Evolutionary conservation across 305 asterid genomes (phyloP).

Genomic region (Fraxinus sp.): DNA sequence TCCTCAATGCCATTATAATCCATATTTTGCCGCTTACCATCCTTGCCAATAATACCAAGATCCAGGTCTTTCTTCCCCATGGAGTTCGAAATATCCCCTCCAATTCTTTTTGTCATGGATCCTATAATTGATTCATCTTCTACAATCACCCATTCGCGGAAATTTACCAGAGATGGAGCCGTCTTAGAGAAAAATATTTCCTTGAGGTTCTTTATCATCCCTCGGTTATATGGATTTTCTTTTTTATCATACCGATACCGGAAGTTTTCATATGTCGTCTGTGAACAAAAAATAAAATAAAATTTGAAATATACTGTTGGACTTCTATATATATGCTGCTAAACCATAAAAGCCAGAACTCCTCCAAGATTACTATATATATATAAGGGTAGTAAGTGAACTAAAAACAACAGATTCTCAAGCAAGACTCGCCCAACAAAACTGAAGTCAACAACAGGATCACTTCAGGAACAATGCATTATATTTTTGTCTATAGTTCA

Average conservation of each 20-base stretch:
- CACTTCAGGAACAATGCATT: background rate
- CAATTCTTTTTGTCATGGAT: constrained; percentile 34
- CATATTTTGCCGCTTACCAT: constrained; percentile 50
- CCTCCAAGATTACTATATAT: background rate
- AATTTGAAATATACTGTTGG: background rate
- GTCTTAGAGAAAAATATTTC: constrained; percentile 39
- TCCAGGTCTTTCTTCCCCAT: constrained; percentile 57
- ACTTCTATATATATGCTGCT: background rate
- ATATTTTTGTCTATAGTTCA: background rate
- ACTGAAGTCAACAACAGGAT: background rate
- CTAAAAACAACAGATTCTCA: background rate
- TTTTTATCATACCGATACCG: constrained; percentile 45
- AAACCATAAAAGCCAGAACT: background rate
- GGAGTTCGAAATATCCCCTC: constrained; percentile 39
- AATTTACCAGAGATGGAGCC: constrained; percentile 37
- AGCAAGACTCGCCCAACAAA: background rate
- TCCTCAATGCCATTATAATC: constrained; percentile 55
- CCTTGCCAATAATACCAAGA: constrained; percentile 47
- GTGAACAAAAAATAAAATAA: background rate
- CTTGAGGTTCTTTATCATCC: constrained; percentile 35
- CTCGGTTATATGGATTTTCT: constrained; percentile 43
- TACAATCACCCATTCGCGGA: constrained; percentile 43
- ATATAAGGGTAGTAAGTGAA: background rate
- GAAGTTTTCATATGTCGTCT: constrained; percentile 53
- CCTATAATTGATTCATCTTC: constrained; percentile 33